Percentiles rank a stretch among this genome's conserved stretches.
Evolutionary conservation across 2,329 filamentous ascomycete genomes (phyloP).

Genomic region (Colletotrichum musicola): DNA sequence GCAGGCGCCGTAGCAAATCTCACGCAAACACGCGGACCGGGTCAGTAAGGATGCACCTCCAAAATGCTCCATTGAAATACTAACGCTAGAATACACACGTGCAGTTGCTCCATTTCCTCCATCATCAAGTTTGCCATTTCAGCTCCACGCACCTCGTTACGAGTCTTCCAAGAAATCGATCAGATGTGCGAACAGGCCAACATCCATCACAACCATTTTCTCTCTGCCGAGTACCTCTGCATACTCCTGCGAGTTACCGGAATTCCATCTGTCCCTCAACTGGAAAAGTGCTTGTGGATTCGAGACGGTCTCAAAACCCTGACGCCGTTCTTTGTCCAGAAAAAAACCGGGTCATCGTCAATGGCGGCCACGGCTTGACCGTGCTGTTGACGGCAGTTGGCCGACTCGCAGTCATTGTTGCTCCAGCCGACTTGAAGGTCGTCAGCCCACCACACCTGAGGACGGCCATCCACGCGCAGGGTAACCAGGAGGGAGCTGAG

Average conservation of each 20-base stretch:
- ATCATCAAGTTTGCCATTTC: slow-evolving; percentile 28
- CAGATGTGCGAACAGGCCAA: slow-evolving; percentile 20
- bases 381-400: slow-evolving; percentile 48
- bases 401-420: slow-evolving; percentile 56
- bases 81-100: slow-evolving; percentile 35
- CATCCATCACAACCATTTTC: background rate
- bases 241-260: background rate
- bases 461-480: slow-evolving; percentile 52
- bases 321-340: slow-evolving; percentile 23
- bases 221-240: background rate
- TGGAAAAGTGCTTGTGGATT: slow-evolving; percentile 10
- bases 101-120: slow-evolving; percentile 34
- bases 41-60: slow-evolving; percentile 38
- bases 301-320: slow-evolving; percentile 28
- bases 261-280: background rate
- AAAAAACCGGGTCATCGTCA: slow-evolving; percentile 17
- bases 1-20: too few relatives aligned
- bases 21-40: too few relatives aligned
- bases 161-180: slow-evolving; percentile 36
- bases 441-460: slow-evolving; percentile 57
- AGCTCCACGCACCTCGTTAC: slow-evolving; percentile 10
- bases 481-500: slow-evolving; percentile 55
- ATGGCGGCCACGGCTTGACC: background rate
- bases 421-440: slow-evolving; percentile 56
- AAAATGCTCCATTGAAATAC: slow-evolving; percentile 37